phyloP scores from a whole-genome alignment of 441 rosid species.

The Isatis lusitanica region DNA sequence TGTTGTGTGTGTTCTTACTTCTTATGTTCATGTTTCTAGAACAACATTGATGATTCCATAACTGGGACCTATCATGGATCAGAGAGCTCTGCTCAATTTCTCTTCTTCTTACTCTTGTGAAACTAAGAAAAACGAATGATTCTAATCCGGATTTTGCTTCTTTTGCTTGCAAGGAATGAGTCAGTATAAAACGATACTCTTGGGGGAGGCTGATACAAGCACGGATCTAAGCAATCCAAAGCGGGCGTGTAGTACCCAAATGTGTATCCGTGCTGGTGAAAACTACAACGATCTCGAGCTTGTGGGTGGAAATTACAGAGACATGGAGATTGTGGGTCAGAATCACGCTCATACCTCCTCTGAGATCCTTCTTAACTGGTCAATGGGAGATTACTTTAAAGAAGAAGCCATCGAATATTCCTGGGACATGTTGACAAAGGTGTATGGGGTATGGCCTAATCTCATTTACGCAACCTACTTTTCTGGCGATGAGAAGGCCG shows the following conservation, averaged over 20 bases:
- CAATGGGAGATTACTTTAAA: constrained; percentile 86
- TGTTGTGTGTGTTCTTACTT: too few species aligned
- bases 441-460: constrained; percentile 63
- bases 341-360: constrained; percentile 89
- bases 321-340: constrained; percentile 87
- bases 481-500: constrained; percentile 79
- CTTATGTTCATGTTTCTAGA: too few species aligned
- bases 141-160: too few species aligned
- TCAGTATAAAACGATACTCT: constrained; percentile 75
- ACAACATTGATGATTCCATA: too few species aligned
- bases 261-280: constrained; percentile 89
- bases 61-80: too few species aligned
- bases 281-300: too few species aligned
- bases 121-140: too few species aligned
- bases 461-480: constrained; percentile 85
- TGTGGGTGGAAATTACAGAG: constrained; percentile 91
- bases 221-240: constrained; percentile 63
- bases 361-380: constrained; percentile 94
- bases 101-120: too few species aligned
- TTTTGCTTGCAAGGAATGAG: constrained; percentile 59
- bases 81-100: too few species aligned
- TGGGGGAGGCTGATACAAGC: constrained; percentile 79
- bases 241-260: constrained; percentile 81
- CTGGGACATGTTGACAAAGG: constrained; percentile 82
- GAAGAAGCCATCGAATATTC: constrained; percentile 82